Evolutionary conservation across 352 stramenopile genomes (phyloP).

Genomic region (Phytopythium litorale): DNA sequence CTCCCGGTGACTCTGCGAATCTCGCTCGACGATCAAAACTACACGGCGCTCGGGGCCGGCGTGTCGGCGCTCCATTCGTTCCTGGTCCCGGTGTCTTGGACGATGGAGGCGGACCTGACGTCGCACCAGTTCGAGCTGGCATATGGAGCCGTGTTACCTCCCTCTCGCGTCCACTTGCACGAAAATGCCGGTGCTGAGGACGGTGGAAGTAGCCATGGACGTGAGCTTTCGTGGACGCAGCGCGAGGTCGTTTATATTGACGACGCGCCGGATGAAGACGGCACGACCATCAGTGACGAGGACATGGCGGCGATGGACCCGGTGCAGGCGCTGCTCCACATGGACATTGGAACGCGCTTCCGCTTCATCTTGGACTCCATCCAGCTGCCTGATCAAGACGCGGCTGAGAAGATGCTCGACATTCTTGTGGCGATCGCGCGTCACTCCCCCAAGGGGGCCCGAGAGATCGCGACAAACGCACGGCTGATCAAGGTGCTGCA

Average conservation of each 20-base stretch:
- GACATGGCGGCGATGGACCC: slow-evolving; percentile 50
- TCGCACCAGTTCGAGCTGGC: slow-evolving; percentile 17
- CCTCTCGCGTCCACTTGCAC: slow-evolving; percentile 36
- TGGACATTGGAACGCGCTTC: slow-evolving; percentile 48
- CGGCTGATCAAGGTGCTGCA: slow-evolving; percentile 42
- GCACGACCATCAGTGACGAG: slow-evolving; percentile 37
- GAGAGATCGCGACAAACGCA: slow-evolving; percentile 40
- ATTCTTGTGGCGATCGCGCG: slow-evolving; percentile 40
- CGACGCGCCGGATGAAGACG: slow-evolving; percentile 27
- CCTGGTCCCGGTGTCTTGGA: slow-evolving; percentile 26
- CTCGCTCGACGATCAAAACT: slow-evolving; percentile 63
- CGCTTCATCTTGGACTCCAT: slow-evolving; percentile 49
- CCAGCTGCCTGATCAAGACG: slow-evolving; percentile 33
- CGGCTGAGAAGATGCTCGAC: slow-evolving; percentile 52
- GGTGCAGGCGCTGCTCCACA: slow-evolving; percentile 52
- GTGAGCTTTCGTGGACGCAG: not conserved
- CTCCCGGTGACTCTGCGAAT: slow-evolving; percentile 49
- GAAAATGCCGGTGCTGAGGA: slow-evolving; percentile 12
- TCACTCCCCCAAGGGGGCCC: slow-evolving; percentile 44
- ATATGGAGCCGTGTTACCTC: slow-evolving; percentile 25
- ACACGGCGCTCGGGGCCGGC: slow-evolving; percentile 41
- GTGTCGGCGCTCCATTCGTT: slow-evolving; percentile 52
- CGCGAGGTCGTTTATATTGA: slow-evolving; percentile 54
- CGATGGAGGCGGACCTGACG: slow-evolving; percentile 2
- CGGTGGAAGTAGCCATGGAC: not conserved